phyloP scores from a whole-genome alignment of 192 early-diverging fungal species.

The Entophlyctis helioformis region DNA sequence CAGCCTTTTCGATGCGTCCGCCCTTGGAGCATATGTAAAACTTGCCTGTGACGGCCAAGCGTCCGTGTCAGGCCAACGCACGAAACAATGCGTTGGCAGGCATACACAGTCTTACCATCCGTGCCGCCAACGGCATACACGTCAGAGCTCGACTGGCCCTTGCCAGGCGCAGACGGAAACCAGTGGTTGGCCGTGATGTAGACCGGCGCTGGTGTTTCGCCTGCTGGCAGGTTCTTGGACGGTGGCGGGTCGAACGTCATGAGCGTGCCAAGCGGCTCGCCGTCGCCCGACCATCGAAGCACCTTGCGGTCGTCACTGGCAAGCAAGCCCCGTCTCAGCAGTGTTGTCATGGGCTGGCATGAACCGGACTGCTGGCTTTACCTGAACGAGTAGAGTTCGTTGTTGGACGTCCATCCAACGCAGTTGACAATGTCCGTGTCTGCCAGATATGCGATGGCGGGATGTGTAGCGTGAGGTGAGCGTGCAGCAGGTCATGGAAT shows the following conservation, averaged over 20 bases:
- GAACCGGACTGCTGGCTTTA: conserved; percentile 5
- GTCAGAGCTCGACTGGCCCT: conserved; percentile 23
- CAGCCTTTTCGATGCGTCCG: conserved; percentile 39
- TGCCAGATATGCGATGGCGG: conserved; percentile 4
- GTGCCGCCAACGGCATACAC: conserved; percentile 37
- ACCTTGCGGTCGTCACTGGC: conserved; percentile 37
- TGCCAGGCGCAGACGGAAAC: conserved; percentile 35
- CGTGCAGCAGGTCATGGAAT: too few species aligned
- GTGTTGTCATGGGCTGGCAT: neutral
- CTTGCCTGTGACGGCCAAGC: conserved; percentile 35
- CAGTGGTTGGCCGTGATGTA: conserved; percentile 40
- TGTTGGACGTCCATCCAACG: conserved; percentile 44
- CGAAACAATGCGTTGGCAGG: too few species aligned
- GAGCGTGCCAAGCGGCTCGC: conserved; percentile 27
- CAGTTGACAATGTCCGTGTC: conserved; percentile 38
- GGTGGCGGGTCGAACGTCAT: conserved; percentile 17
- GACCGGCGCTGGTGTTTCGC: conserved; percentile 1
- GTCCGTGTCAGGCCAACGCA: too few species aligned
- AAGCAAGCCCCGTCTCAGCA: neutral
- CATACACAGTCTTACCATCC: conserved; percentile 23
- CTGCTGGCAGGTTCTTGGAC: conserved; percentile 1
- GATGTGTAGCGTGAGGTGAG: too few species aligned
- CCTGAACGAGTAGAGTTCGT: conserved; percentile 46
- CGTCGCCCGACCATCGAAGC: conserved; percentile 37
- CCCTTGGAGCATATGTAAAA: conserved; percentile 38